Percentiles rank a stretch among this genome's conserved stretches.
Conservation (phyloP, 139 green algal genomes). For the Chlorella sorokiniana region DNA sequence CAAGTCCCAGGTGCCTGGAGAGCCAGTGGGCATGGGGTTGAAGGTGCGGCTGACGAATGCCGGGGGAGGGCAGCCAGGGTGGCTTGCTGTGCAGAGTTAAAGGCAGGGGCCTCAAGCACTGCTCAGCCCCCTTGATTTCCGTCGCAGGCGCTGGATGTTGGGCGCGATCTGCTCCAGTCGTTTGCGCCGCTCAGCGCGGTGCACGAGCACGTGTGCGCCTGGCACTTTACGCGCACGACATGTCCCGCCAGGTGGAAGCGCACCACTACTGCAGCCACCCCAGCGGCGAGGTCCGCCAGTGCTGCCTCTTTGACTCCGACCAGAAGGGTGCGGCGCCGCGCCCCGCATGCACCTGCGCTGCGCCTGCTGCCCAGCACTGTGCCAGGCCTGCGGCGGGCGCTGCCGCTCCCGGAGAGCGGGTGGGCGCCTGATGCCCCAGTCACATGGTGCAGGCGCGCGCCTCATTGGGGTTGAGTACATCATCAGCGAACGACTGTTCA, state of each 20-base stretch:
- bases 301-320: constrained; percentile 32
- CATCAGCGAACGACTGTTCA: constrained; percentile 65
- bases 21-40: not conserved
- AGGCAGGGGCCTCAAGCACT: not conserved
- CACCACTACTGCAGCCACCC: constrained; percentile 77
- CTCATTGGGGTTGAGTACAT: constrained; percentile 84
- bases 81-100: not conserved
- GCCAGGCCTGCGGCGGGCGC: too few species aligned
- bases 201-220: constrained; percentile 46
- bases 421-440: too few species aligned
- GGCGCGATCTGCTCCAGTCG: constrained; percentile 30
- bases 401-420: too few species aligned
- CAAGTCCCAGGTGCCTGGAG: constrained; percentile 25
- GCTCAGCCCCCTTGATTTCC: not conserved
- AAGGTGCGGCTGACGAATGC: not conserved
- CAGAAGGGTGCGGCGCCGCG: constrained; percentile 6
- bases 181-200: constrained; percentile 29
- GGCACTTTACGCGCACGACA: constrained; percentile 50
- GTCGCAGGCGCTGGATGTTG: constrained; percentile 27
- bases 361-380: too few species aligned
- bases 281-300: constrained; percentile 75
- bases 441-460: constrained; percentile 56
- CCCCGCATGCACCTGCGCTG: too few species aligned
- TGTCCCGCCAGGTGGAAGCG: constrained; percentile 54
- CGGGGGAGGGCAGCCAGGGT: not conserved